Conservation (phyloP, 148 eudicot species). For the Cornus florida region DNA sequence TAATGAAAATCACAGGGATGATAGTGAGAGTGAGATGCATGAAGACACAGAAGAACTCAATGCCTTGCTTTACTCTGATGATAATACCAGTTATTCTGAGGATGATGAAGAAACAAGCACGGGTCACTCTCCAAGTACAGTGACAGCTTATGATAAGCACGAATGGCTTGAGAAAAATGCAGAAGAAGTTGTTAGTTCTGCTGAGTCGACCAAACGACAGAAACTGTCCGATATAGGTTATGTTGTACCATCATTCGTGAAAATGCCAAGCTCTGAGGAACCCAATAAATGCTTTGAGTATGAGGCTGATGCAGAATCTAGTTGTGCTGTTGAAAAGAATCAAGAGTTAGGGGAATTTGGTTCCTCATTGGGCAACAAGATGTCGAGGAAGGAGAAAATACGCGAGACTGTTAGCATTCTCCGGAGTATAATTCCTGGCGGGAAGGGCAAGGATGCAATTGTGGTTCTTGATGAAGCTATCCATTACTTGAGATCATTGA, state of each 20-base stretch:
- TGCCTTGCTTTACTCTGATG: slow-evolving; percentile 87
- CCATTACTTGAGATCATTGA: slow-evolving; percentile 59
- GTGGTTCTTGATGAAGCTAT: slow-evolving; percentile 85
- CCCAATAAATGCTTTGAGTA: slow-evolving; percentile 21
- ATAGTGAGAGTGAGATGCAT: slow-evolving; percentile 53
- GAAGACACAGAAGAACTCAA: slow-evolving; percentile 90
- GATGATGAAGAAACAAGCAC: slow-evolving; percentile 85
- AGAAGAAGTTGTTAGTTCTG: slow-evolving; percentile 59
- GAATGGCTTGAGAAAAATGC: slow-evolving; percentile 45
- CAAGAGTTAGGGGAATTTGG: slow-evolving; percentile 16
- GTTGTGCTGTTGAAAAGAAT: slow-evolving; percentile 38
- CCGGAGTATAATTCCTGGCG: slow-evolving; percentile 67
- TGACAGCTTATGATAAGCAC: slow-evolving; percentile 46
- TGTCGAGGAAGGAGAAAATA: slow-evolving; percentile 52
- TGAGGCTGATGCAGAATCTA: slow-evolving; percentile 79
- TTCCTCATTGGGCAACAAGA: slow-evolving; percentile 41
- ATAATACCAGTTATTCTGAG: slow-evolving; percentile 45
- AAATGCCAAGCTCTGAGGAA: slow-evolving; percentile 35
- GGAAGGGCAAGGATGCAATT: slow-evolving; percentile 54
- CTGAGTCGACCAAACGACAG: slow-evolving; percentile 40
- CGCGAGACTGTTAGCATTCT: slow-evolving; percentile 60
- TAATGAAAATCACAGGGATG: slow-evolving; percentile 29
- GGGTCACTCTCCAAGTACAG: slow-evolving; percentile 78
- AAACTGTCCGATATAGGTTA: slow-evolving; percentile 36
- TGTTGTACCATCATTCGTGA: slow-evolving; percentile 30